Evolutionary conservation across 2,329 filamentous ascomycete species (phyloP), one percentile per base, ranked within the genome.

Genomic region (Sclerotinia sclerotiorum): DNA sequence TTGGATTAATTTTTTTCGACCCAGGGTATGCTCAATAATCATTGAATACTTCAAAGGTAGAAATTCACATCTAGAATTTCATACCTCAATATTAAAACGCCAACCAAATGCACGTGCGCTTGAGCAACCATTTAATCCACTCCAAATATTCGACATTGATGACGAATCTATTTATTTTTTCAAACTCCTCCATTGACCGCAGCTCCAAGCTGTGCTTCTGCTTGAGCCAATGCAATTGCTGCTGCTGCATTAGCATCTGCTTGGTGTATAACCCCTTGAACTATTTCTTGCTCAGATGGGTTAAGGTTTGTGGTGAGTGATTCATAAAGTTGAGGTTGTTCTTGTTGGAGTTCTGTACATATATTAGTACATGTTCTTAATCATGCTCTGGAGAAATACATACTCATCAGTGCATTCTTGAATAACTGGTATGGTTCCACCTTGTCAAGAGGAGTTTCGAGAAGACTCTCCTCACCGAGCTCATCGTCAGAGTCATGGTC

Each of bases 401-500:
- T 88, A 97, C 94, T 90, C 77, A 94, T 80, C 73, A 98, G 83
- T 24, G 92, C 89, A 70, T 86, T 84, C 78, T 93, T 90, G 85
- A 99, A 97, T 71, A 97, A 83, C 77, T 89, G 87, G 77, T 99
- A 99, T 2, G 94, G 94, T 81, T 99, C 95, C 71, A 99, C 85
- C 81, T 95, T 95, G 80, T 99, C 95, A 32, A 99, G 84, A 21
- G 94, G 94, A 17, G 94, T 97, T 80, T 99, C 95, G 2, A 99
- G 87, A 64, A 98, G 84, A 78, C 94, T 94, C 76, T 98, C 95
- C 79, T 98, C 94, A 24, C 96, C 88, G 57, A 97, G 89, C 67
- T 97, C 94, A 68, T 97, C 93, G 35, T 94, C 91, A 1, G 92
- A 92, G 61, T 90, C 86, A 35, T 89, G 88, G 21, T 86, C 85